Base-by-base conservation (phyloP, 2,329 filamentous ascomycete genomes). In the Lecanicillium sp. region DNA sequence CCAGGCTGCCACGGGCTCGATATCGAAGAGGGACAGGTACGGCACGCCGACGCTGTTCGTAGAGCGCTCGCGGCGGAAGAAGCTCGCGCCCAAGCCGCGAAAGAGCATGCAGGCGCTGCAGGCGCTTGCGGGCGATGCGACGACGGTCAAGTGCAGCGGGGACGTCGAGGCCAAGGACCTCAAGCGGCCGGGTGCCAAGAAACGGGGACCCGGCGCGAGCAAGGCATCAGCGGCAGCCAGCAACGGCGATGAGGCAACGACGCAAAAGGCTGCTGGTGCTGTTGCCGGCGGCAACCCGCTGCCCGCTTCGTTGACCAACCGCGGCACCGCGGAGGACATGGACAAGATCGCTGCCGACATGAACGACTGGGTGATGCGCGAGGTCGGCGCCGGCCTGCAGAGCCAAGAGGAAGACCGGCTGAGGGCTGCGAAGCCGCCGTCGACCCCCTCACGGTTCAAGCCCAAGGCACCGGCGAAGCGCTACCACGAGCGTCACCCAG, bases 291-390 rank as follows among this genome's bases (percentile, higher is more conserved):
- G 56, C 10, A 46, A 54, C 7, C 63, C 63, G 8, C 57, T 70
- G 11, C 62, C 68, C 10, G 47, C 54, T 29, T 63, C 67, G 12
- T 38, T 67, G 43, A 55, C 56, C 59, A 58, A 59, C 19, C 62
- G 60, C 2, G 44, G 15, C 6, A 64, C 68, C 49, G 62, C 56
- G 27, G 62, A 69, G 51, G 69, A 78, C 36, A 71, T 76, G 66
- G 70, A 74, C 33, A 67, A 70, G 52, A 68, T 80, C 29, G 66
- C 74, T 2, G 70, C 70, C 5, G 74, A 77, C 27, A 80, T 81
- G 77, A 72, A 80, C 56, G 66, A 69, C 26, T 84, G 77, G 66
- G 77, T 79, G 1, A 64, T 84, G 53, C 68, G 74, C 54, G 73
- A 83, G 52, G 80, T 84, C 27, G 73, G 72, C 2, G 69, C 72